Conservation (phyloP, 129 eudicot species). For the Helianthus tuberosus region DNA sequence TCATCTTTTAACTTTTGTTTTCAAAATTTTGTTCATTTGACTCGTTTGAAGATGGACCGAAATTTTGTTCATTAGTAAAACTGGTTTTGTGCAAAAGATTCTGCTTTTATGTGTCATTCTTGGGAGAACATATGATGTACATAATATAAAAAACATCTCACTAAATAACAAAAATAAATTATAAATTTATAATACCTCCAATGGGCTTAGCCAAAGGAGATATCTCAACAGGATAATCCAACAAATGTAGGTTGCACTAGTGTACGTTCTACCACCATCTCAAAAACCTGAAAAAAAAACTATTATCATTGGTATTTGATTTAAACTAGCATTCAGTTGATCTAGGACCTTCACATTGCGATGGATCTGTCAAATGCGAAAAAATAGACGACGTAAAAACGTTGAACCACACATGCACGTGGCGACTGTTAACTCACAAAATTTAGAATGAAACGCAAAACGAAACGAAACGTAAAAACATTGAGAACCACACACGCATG, state of each 20-base stretch:
- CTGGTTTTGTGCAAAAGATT: background rate
- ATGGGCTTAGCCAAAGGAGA: conserved; percentile 99
- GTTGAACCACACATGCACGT: too few relatives aligned
- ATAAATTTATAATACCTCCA: conserved; percentile 51
- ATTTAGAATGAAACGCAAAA: too few relatives aligned
- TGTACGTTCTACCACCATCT: conserved; percentile 76
- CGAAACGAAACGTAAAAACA: too few relatives aligned
- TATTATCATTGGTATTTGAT: background rate
- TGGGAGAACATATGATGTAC: background rate
- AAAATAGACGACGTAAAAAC: too few relatives aligned
- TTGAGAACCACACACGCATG: too few relatives aligned
- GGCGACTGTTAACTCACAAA: too few relatives aligned
- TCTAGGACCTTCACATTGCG: too few relatives aligned
- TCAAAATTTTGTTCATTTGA: background rate
- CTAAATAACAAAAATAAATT: background rate
- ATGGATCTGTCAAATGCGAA: too few relatives aligned
- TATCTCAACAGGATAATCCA: conserved; percentile 93
- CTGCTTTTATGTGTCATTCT: conserved; percentile 4
- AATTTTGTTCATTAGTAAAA: background rate
- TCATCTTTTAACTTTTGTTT: background rate
- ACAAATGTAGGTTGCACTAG: conserved; percentile 94
- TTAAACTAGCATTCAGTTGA: too few relatives aligned
- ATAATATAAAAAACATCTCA: background rate
- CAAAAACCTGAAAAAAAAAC: conserved; percentile 71
- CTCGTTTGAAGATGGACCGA: background rate